Conservation (phyloP, 1,139 yeast species). For the Sugiyamaella paludigena region DNA sequence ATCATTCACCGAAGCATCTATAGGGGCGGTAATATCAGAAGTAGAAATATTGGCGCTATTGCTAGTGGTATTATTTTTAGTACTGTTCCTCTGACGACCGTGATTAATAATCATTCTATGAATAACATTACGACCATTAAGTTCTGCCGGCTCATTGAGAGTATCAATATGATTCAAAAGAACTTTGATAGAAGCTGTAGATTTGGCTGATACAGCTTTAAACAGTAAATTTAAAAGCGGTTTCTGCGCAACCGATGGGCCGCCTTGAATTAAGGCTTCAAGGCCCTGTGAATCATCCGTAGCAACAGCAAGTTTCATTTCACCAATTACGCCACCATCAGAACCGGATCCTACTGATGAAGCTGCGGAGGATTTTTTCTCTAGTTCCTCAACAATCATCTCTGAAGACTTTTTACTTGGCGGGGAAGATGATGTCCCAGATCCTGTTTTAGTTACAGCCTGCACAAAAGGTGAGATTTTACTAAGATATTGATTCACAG, state of each 20-base stretch:
- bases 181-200: conserved; percentile 55
- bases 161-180: conserved; percentile 50
- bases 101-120: conserved; percentile 77
- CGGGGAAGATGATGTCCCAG: neutral
- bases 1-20: neutral
- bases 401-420: conserved; percentile 8
- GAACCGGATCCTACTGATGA: conserved; percentile 14
- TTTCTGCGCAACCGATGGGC: conserved; percentile 36
- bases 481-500: conserved; percentile 56
- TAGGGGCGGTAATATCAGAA: conserved; percentile 8
- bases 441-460: neutral
- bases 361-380: conserved; percentile 15
- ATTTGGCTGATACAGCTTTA: conserved; percentile 54
- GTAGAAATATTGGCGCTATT: conserved; percentile 13
- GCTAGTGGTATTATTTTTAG: conserved; percentile 14
- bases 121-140: conserved; percentile 78
- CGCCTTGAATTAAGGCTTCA: conserved; percentile 12
- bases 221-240: conserved; percentile 56
- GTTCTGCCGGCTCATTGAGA: conserved; percentile 64
- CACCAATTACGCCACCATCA: conserved; percentile 19
- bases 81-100: conserved; percentile 51
- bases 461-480: conserved; percentile 42
- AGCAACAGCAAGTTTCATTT: conserved; percentile 23
- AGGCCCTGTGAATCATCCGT: conserved; percentile 34
- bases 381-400: conserved; percentile 15